phyloP scores from a whole-genome alignment of 352 stramenopile species.

The Thraustochytrium sp. region DNA sequence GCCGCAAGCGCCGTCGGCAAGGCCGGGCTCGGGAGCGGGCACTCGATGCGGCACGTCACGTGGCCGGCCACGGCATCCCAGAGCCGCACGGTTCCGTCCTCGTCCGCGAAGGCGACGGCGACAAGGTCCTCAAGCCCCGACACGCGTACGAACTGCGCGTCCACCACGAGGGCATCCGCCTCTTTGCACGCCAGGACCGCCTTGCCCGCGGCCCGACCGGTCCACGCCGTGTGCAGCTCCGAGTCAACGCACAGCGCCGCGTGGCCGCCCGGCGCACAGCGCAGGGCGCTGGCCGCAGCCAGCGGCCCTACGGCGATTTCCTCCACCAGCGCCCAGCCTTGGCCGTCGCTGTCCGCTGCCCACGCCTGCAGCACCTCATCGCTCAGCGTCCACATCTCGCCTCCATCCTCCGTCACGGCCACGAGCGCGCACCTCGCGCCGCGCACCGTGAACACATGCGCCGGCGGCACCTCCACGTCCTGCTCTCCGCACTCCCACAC shows the following conservation, averaged over 20 bases:
- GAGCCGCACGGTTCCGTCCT: not conserved
- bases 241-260: not conserved
- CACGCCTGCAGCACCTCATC: not conserved
- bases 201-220: not conserved
- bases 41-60: not conserved
- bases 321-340: not conserved
- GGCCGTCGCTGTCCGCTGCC: not conserved
- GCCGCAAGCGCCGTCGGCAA: not conserved
- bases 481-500: not conserved
- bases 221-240: not conserved
- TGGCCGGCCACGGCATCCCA: not conserved
- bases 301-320: not conserved
- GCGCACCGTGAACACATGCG: not conserved
- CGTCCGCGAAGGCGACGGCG: not conserved
- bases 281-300: not conserved
- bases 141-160: not conserved
- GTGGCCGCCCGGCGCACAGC: not conserved
- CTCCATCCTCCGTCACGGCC: not conserved
- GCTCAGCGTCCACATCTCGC: not conserved
- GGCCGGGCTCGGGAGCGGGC: not conserved
- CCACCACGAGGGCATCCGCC: not conserved
- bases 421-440: not conserved
- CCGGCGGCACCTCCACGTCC: not conserved
- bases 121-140: not conserved
- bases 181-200: not conserved